Conservation (phyloP, 331 rosid genomes). For the Prunus yedoensis region DNA sequence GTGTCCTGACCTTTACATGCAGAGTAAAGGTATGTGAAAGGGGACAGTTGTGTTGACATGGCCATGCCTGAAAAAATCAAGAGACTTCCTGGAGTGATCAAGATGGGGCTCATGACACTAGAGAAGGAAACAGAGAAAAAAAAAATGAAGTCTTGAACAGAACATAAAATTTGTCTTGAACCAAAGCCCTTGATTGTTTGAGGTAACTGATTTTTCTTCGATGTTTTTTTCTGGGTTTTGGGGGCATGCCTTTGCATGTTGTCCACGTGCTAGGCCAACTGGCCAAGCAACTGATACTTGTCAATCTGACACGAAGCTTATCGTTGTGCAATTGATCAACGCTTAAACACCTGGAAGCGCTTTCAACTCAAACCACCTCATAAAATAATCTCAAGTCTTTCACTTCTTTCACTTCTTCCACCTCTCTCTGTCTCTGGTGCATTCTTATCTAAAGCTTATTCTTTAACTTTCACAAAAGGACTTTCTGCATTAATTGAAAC, state of each 20-base stretch:
- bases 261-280: conserved; percentile 46
- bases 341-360: conserved; percentile 29
- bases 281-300: conserved; percentile 28
- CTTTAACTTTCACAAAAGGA: neutral
- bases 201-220: no score
- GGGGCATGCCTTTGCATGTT: conserved; percentile 46
- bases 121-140: no score
- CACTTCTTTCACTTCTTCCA: neutral
- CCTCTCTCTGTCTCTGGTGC: neutral
- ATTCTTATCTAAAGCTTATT: neutral
- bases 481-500: neutral
- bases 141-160: no score
- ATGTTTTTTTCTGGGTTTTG: neutral
- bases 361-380: neutral
- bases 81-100: neutral
- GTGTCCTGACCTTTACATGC: conserved; percentile 39
- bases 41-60: conserved; percentile 4
- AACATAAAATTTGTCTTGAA: no score
- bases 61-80: neutral
- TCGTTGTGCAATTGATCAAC: neutral
- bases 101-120: no score
- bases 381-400: neutral
- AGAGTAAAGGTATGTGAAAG: conserved; percentile 25
- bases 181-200: no score
- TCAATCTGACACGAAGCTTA: conserved; percentile 11